Base-by-base conservation (phyloP, 305 asterid species). In the Euphrasia arctica region DNA sequence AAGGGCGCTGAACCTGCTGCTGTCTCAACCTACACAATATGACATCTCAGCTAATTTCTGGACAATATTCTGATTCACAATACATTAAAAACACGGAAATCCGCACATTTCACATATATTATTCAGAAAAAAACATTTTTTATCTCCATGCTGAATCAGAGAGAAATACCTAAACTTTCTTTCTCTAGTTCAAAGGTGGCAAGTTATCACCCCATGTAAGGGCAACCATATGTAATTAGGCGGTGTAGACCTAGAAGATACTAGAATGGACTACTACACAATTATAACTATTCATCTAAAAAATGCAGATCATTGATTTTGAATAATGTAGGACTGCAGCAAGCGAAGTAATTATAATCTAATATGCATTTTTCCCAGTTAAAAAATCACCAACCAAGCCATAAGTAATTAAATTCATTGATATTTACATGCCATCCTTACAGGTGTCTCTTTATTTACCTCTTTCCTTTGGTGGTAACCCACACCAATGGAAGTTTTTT, bases 1-100 rank as follows among this genome's bases (percentile, higher is more conserved):
- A 79, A 83, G 31, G 99, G 95, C 54, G 92, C 95, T 71, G 97
- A 90, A 74, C 90, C 95, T 55, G 79, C 83, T 67, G 96, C 96
- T 39, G 95, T 80, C 63, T 90, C 95, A 68, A 88, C 95, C 99
- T 93, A 67, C 72, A 83, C 18, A 74, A 64, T 48, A 65, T 22
- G 69, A 64, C 66, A 51, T 64, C 63, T 62, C 60, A 71, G 58
- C 52, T 66, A 60, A 66, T 51, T 34, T 12, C 47, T 65, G 65
- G 63, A 51, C 7, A 54, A 32, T 54, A 54, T 22, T 22, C 8
- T 28, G 59, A 54, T 11, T 28, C n/a, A n/a, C n/a, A 39, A 49
- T 64, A 67, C 65, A 47, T 42, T 48, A 4, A 45, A 48, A 58
- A 41, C 48, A 47, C 63, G 62, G 47, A 56, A 52, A 45, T n/a